A percentile compares a stretch with the other conserved stretches of the same genome.
phyloP scores from a whole-genome alignment of 345 rosid genomes.

The Moringa oleifera region DNA sequence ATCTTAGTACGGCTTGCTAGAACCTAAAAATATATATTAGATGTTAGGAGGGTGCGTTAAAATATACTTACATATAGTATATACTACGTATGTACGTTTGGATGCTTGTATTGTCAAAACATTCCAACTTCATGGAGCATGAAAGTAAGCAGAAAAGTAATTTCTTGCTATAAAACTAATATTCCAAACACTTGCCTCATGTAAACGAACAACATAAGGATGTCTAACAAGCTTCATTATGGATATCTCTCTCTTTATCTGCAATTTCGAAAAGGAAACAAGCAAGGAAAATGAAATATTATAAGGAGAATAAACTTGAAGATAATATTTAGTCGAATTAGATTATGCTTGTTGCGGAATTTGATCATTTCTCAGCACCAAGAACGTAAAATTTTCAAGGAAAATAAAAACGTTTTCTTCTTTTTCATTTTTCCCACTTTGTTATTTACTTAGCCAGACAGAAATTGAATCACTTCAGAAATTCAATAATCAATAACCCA shows the following conservation, averaged over 20 bases:
- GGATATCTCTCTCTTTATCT: constrained; percentile 98
- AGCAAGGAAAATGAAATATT: neutral
- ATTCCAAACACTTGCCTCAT: constrained; percentile 52
- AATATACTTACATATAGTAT: no score
- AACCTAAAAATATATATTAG: constrained; percentile 36
- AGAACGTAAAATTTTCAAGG: no score
- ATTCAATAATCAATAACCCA: no score
- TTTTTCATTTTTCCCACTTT: no score
- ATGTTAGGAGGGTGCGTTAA: constrained; percentile 9
- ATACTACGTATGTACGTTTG: no score
- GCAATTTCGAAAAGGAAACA: constrained; percentile 5
- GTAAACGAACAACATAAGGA: constrained; percentile 85
- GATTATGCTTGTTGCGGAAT: no score
- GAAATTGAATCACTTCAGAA: no score
- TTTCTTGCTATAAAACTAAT: neutral
- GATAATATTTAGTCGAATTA: no score
- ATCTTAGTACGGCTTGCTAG: constrained; percentile 90
- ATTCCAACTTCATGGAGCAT: neutral
- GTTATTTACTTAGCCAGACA: no score
- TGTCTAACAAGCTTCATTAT: constrained; percentile 98
- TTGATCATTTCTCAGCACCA: no score
- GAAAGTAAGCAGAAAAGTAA: neutral
- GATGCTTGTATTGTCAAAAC: neutral
- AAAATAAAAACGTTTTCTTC: no score
- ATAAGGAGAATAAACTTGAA: no score